phyloP scores from a whole-genome alignment of 1,284 basidiomycete genomes.

The Malassezia equina region DNA sequence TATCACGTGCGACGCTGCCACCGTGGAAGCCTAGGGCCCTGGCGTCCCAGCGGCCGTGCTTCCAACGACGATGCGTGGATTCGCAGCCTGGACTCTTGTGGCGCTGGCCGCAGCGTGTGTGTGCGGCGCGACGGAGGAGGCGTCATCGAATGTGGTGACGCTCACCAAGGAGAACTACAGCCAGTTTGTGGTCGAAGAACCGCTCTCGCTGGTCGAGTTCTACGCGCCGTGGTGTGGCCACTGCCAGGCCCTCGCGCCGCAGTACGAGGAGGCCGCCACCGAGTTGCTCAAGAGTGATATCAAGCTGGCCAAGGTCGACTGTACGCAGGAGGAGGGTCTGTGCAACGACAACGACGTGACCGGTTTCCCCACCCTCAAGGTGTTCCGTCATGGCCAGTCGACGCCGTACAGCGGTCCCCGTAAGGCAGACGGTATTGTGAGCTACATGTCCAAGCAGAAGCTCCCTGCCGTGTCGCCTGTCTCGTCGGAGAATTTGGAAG shows the following conservation, averaged over 20 bases:
- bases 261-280: slow-evolving; percentile 93
- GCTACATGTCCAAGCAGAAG: slow-evolving; percentile 97
- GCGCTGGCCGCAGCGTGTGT: slow-evolving; percentile 1
- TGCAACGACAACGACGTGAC: slow-evolving; percentile 60
- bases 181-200: slow-evolving; percentile 57
- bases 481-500: slow-evolving; percentile 63
- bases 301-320: slow-evolving; percentile 71
- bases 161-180: slow-evolving; percentile 66
- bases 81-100: slow-evolving; percentile 8
- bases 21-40: background rate
- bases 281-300: slow-evolving; percentile 73
- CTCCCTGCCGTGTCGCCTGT: slow-evolving; percentile 85
- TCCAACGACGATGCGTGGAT: slow-evolving; percentile 5
- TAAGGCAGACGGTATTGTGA: slow-evolving; percentile 89
- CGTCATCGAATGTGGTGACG: slow-evolving; percentile 67
- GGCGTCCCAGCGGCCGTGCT: background rate
- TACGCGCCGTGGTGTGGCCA: slow-evolving; percentile 70
- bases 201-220: slow-evolving; percentile 87
- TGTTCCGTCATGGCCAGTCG: slow-evolving; percentile 75
- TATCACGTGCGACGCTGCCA: background rate
- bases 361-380: slow-evolving; percentile 85
- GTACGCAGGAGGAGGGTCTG: slow-evolving; percentile 54
- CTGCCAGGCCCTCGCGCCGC: slow-evolving; percentile 62
- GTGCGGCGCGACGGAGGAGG: slow-evolving; percentile 1
- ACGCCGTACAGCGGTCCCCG: slow-evolving; percentile 71